Conservation (phyloP, 441 rosid genomes). For the Pelargonium fulgidum region DNA sequence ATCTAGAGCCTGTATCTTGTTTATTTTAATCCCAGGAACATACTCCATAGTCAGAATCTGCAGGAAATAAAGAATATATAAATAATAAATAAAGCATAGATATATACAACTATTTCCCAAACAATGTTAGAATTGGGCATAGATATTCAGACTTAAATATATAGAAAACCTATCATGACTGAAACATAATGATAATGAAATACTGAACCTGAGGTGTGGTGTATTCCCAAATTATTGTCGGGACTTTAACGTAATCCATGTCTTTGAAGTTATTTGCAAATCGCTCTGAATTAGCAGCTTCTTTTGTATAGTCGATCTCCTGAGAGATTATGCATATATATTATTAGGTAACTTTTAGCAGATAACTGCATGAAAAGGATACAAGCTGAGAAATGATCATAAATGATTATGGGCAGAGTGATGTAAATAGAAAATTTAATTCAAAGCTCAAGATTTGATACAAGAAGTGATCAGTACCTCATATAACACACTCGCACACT, state of each 20-base stretch:
- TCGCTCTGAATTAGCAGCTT: slow-evolving; percentile 85
- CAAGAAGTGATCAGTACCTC: slow-evolving; percentile 39
- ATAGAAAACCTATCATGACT: not conserved
- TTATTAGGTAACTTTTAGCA: slow-evolving; percentile 17
- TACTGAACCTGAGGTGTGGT: slow-evolving; percentile 86
- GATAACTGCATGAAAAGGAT: not conserved
- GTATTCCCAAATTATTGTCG: slow-evolving; percentile 69
- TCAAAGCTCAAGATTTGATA: not conserved
- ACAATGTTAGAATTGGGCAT: no score
- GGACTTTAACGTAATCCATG: slow-evolving; percentile 85
- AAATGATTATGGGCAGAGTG: not conserved
- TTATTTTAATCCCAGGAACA: slow-evolving; percentile 97
- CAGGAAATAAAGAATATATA: slow-evolving; percentile 20
- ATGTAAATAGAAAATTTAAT: not conserved
- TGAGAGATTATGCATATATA: slow-evolving; percentile 26
- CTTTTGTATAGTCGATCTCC: slow-evolving; percentile 97
- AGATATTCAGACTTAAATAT: slow-evolving; percentile 4
- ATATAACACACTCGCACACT: slow-evolving; percentile 87
- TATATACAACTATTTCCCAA: not conserved
- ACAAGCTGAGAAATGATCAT: not conserved
- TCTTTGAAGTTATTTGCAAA: slow-evolving; percentile 87
- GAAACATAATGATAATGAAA: slow-evolving; percentile 18
- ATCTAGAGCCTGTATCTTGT: slow-evolving; percentile 82
- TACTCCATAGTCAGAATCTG: slow-evolving; percentile 94
- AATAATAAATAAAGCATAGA: not conserved